These are phyloP conservation scores for Serendipita vermifera DNA, from an alignment of 768 basidiomycete genomes.

Conservation along the genomic window DNA sequence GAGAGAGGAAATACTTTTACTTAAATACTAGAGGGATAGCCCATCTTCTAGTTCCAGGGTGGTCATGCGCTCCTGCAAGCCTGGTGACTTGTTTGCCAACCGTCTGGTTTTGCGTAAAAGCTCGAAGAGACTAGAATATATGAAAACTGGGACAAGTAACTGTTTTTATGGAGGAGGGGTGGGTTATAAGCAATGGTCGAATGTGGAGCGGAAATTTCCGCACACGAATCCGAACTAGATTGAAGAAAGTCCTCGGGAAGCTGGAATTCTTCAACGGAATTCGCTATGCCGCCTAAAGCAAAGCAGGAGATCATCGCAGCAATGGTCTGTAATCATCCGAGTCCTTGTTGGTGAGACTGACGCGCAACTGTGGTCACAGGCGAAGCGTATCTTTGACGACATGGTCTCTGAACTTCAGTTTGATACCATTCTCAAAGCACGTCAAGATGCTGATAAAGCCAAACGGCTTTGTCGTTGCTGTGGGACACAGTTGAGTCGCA, in stretches of 20 bases:
- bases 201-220: too few relatives aligned
- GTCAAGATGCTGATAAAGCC: background rate
- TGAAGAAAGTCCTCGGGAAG: too few relatives aligned
- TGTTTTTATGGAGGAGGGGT: background rate
- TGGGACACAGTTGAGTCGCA: slow-evolving; percentile 3
- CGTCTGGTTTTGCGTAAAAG: too few relatives aligned
- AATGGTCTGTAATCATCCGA: background rate
- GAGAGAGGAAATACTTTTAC: too few relatives aligned
- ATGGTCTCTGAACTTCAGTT: background rate
- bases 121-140: too few relatives aligned
- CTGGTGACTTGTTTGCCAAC: too few relatives aligned
- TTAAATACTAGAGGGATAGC: too few relatives aligned
- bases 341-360: background rate
- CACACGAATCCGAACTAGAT: too few relatives aligned
- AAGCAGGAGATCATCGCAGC: background rate
- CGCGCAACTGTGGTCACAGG: background rate
- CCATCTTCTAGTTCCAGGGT: too few relatives aligned
- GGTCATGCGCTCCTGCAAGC: too few relatives aligned
- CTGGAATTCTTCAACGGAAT: too few relatives aligned
- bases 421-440: slow-evolving; percentile 1
- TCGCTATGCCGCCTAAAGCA: background rate
- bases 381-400: slow-evolving; percentile 1
- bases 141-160: background rate
- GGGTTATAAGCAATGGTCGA: too few relatives aligned
- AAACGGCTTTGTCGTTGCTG: background rate